Base-by-base conservation (phyloP, 345 rosid species). In the Punica granatum region DNA sequence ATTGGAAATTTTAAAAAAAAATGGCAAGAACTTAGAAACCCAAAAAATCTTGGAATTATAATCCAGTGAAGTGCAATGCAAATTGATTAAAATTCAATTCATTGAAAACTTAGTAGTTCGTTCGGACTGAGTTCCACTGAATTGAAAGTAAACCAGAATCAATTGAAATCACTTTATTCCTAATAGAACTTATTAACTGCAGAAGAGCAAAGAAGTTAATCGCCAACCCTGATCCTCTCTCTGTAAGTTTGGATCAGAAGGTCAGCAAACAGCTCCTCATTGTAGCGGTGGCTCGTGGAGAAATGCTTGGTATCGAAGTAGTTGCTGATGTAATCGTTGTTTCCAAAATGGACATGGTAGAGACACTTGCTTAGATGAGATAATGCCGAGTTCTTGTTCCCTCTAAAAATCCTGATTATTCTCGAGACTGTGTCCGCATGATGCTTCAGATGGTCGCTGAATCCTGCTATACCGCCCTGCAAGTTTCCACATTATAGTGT, bases 391-490 rank as follows among this genome's bases (percentile, higher is more conserved):
- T 51, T 36, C 1, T 14, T 0, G 23, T 51, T 11, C 6, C 78
- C n/a, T n/a, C n/a, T 72, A 1, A 71, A 43, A 1, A 71, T 0
- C 11, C 30, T 31, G 23, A 30, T 56, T 9, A 74, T 69, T 28
- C 59, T 62, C 1, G 76, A 60, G 58, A 72, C 19, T 10, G 25
- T 62, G 4, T 16, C 35, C 30, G 25, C 23, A 67, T 82, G 81
- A 58, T 76, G 43, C 23, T 53, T 4, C 42, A 79, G 4, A 36
- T 88, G 93, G 36, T 69, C 74, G 12, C 73, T 68, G 21, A 85
- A 75, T 72, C 76, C 59, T 61, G 82, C 75, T 36, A 75, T 59
- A 25, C 34, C 76, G 32, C 90, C 92, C 92, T 85, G 76, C 59
- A 25, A 42, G 37, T n/a, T n/a, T n/a, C n/a, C 2, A 1, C 65